Percentiles rank a stretch among this genome's conserved stretches.
These are phyloP conservation scores for Leishmania lainsoni DNA, from an alignment of 208 protist species.

Conservation along the genomic window DNA sequence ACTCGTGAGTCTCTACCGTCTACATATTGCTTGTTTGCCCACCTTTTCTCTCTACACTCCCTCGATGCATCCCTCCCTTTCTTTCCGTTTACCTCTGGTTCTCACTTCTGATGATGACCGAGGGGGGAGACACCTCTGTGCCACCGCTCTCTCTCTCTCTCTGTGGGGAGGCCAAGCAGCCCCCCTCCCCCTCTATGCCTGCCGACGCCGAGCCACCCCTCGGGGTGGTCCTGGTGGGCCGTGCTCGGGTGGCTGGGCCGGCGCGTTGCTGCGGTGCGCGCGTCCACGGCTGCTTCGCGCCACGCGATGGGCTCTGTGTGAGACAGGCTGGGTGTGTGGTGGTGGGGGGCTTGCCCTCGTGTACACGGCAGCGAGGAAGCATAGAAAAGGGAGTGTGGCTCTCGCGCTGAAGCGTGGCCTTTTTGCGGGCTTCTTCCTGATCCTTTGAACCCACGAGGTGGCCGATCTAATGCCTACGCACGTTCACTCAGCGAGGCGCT, in stretches of 20 bases:
- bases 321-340: neutral
- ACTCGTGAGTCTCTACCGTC: neutral
- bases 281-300: neutral
- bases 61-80: neutral
- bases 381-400: too few species aligned
- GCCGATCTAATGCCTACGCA: neutral
- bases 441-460: neutral
- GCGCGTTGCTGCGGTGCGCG: neutral
- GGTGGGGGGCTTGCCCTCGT: neutral
- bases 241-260: too few species aligned
- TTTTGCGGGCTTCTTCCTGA: neutral
- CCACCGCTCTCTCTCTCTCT: neutral
- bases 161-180: neutral
- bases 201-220: neutral
- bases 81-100: neutral
- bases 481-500: neutral
- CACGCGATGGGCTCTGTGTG: neutral
- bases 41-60: neutral
- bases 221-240: neutral
- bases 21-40: neutral
- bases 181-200: neutral
- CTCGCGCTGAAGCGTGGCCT: neutral
- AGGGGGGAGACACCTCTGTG: neutral
- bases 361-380: neutral
- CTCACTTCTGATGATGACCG: neutral